Evolutionary conservation across 345 rosid genomes (phyloP).

Genomic region (Ceriops zippeliana): DNA sequence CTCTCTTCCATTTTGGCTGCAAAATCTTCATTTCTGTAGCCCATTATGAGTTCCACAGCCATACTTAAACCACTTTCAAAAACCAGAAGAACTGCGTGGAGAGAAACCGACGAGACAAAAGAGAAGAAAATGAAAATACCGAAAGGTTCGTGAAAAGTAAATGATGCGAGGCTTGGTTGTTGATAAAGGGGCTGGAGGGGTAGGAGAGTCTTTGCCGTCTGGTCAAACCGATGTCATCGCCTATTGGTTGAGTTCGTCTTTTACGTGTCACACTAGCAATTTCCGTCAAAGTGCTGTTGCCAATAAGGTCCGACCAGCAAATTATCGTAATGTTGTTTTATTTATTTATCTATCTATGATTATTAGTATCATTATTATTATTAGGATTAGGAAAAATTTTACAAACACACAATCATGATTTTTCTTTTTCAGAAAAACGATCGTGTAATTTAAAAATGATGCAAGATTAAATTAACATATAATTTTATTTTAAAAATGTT

Average conservation of each 20-base stretch:
- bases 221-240: conserved; percentile 45
- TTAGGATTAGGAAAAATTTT: no score
- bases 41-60: conserved; percentile 27
- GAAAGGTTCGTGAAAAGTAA: background rate
- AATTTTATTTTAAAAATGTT: no score
- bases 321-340: background rate
- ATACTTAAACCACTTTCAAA: conserved; percentile 14
- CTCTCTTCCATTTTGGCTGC: conserved; percentile 21
- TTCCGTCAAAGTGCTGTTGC: conserved; percentile 30
- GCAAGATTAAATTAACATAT: no score
- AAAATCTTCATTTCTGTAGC: conserved; percentile 29
- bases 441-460: no score
- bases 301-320: conserved; percentile 24
- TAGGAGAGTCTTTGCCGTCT: background rate
- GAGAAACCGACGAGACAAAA: background rate
- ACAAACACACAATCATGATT: no score
- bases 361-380: no score
- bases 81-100: conserved; percentile 10
- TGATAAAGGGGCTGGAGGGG: conserved; percentile 37
- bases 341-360: no score
- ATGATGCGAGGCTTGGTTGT: conserved; percentile 11
- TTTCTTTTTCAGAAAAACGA: no score
- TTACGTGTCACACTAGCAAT: conserved; percentile 24
- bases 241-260: conserved; percentile 24
- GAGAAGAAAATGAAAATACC: no score